phyloP scores from a whole-genome alignment of 1,284 basidiomycete genomes.

The Anthracocystis walkeri region DNA sequence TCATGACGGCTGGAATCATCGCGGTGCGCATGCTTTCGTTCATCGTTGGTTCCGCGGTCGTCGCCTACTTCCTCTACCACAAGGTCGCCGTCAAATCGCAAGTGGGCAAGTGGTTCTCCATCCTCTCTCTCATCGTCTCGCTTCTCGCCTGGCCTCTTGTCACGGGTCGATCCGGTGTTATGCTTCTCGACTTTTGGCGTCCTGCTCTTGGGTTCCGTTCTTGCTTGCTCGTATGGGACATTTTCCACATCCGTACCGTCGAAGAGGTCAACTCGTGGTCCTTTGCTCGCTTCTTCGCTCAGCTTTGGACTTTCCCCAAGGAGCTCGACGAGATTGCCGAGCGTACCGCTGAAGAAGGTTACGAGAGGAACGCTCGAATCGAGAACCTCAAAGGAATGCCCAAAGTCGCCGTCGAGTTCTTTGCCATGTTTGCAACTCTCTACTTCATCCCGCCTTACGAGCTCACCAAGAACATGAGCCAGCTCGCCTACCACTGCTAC shows the following conservation, averaged over 20 bases:
- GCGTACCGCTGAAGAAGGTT: constrained; percentile 54
- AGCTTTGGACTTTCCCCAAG: constrained; percentile 67
- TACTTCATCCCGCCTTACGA: constrained; percentile 65
- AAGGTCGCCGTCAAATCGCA: constrained; percentile 44
- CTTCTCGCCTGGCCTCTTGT: constrained; percentile 60
- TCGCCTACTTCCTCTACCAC: constrained; percentile 63
- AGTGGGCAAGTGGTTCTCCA: constrained; percentile 47
- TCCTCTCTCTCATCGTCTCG: constrained; percentile 48
- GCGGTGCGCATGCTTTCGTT: constrained; percentile 50
- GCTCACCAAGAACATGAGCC: constrained; percentile 56
- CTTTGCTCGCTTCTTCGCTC: constrained; percentile 59
- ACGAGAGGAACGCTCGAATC: constrained; percentile 48
- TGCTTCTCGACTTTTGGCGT: constrained; percentile 66
- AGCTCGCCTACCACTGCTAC: constrained; percentile 61
- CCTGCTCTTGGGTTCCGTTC: constrained; percentile 67
- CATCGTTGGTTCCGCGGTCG: constrained; percentile 50
- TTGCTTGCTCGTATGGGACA: constrained; percentile 65
- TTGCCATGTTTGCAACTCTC: constrained; percentile 50
- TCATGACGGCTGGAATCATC: constrained; percentile 40
- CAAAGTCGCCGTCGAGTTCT: constrained; percentile 53
- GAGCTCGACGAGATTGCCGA: constrained; percentile 60
- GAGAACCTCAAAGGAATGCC: constrained; percentile 61
- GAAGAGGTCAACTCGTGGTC: constrained; percentile 63
- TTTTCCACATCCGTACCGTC: constrained; percentile 61
- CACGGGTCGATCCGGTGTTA: constrained; percentile 54